Evolutionary conservation across 345 rosid genomes (phyloP).

Genomic region (Eucalyptus marginata): DNA sequence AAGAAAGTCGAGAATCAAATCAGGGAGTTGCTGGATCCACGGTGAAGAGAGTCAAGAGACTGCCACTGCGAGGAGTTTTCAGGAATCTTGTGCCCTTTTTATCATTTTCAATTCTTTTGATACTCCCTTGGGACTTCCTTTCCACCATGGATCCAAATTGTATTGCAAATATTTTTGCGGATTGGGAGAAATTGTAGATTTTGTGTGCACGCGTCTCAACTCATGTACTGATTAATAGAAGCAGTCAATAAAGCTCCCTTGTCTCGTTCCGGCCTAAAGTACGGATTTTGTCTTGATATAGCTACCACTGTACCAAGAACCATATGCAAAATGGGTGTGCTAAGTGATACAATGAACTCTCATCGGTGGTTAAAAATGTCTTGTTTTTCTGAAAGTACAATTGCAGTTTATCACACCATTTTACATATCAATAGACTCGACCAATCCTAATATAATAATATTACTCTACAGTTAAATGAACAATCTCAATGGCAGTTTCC

Average conservation of each 20-base stretch:
- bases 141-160: background rate
- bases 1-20: constrained; percentile 47
- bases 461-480: background rate
- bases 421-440: background rate
- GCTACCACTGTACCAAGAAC: background rate
- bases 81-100: background rate
- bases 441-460: background rate
- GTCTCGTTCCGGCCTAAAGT: background rate
- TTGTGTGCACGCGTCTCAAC: background rate
- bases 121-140: background rate
- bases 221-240: background rate
- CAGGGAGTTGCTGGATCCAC: constrained; percentile 39
- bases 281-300: background rate
- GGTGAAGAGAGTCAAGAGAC: background rate
- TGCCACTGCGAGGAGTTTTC: background rate
- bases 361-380: background rate
- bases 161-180: background rate
- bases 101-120: background rate
- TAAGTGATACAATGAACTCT: background rate
- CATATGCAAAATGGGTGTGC: background rate
- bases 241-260: background rate
- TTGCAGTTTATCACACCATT: background rate
- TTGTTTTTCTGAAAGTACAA: background rate
- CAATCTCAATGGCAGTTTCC: background rate
- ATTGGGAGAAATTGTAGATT: background rate